phyloP scores from a whole-genome alignment of 1,284 basidiomycete genomes.

The Moniliophthora roreri region DNA sequence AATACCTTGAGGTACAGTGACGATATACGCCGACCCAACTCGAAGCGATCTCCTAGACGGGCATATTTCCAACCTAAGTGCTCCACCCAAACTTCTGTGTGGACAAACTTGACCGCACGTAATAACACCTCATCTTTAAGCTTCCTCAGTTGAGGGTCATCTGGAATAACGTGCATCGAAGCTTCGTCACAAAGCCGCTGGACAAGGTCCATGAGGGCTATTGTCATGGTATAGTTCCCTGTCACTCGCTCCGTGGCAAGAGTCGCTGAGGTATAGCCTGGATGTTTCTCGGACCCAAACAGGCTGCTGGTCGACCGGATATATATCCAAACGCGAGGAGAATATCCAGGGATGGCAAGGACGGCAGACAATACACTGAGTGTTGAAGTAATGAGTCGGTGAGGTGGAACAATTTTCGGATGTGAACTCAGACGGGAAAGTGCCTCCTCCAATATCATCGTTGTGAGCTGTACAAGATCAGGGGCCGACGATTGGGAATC shows the following conservation, averaged over 20 bases:
- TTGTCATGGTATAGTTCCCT: conserved; percentile 79
- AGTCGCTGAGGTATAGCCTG: conserved; percentile 61
- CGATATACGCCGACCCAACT: conserved; percentile 70
- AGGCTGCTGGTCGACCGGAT: conserved; percentile 76
- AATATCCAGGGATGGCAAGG: conserved; percentile 71
- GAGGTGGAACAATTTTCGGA: conserved; percentile 42
- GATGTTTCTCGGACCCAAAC: conserved; percentile 62
- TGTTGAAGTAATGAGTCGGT: conserved; percentile 74
- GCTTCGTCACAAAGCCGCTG: conserved; percentile 77
- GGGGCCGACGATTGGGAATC: conserved; percentile 35
- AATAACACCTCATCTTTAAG: conserved; percentile 82
- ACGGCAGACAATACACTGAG: conserved; percentile 80
- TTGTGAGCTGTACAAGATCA: conserved; percentile 78
- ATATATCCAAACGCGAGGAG: conserved; percentile 83
- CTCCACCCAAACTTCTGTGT: conserved; percentile 85
- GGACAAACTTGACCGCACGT: conserved; percentile 74
- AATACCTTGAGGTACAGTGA: conserved; percentile 68
- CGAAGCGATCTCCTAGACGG: conserved; percentile 76
- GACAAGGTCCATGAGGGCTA: conserved; percentile 75
- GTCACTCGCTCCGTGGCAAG: conserved; percentile 70
- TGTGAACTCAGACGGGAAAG: conserved; percentile 55
- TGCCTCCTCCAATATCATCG: conserved; percentile 82
- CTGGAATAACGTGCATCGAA: conserved; percentile 56
- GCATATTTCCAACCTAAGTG: conserved; percentile 82
- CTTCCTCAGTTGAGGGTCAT: conserved; percentile 59